These are phyloP conservation scores for Ogataea glucozyma DNA, from an alignment of 805 yeast genomes.

Conservation along the genomic window DNA sequence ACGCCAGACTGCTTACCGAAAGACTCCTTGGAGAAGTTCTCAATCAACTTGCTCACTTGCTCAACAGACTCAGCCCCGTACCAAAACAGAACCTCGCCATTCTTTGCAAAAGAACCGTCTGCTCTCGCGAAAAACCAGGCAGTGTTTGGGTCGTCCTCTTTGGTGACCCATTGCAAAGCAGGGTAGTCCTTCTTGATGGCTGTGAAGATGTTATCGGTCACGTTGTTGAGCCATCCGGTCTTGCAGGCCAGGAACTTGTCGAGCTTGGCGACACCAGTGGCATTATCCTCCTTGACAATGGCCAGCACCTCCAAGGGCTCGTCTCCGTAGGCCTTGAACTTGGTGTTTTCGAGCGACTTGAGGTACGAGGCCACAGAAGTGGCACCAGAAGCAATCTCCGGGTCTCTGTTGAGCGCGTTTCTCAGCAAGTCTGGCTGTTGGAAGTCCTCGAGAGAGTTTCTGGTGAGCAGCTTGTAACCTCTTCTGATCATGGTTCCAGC, in stretches of 20 bases:
- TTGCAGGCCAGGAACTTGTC: conserved; percentile 86
- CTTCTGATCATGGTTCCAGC: conserved; percentile 98
- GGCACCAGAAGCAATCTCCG: conserved; percentile 68
- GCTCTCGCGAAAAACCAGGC: conserved; percentile 91
- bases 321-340: conserved; percentile 84
- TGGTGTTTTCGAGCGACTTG: conserved; percentile 59
- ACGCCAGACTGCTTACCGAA: conserved; percentile 48
- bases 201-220: conserved; percentile 89
- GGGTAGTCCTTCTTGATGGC: conserved; percentile 74
- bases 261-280: conserved; percentile 57
- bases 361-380: conserved; percentile 80
- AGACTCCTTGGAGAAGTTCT: conserved; percentile 47
- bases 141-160: conserved; percentile 87
- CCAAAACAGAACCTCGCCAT: conserved; percentile 93
- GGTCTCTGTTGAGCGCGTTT: conserved; percentile 73
- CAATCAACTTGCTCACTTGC: conserved; percentile 63
- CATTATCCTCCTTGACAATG: conserved; percentile 57
- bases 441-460: conserved; percentile 70
- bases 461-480: conserved; percentile 83
- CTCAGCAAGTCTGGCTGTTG: conserved; percentile 74
- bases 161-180: conserved; percentile 82
- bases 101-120: conserved; percentile 89
- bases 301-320: conserved; percentile 95
- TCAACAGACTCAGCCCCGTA: conserved; percentile 74
- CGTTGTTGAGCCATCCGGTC: conserved; percentile 96